Conservation (phyloP, 345 rosid genomes). For the Pistacia vera region DNA sequence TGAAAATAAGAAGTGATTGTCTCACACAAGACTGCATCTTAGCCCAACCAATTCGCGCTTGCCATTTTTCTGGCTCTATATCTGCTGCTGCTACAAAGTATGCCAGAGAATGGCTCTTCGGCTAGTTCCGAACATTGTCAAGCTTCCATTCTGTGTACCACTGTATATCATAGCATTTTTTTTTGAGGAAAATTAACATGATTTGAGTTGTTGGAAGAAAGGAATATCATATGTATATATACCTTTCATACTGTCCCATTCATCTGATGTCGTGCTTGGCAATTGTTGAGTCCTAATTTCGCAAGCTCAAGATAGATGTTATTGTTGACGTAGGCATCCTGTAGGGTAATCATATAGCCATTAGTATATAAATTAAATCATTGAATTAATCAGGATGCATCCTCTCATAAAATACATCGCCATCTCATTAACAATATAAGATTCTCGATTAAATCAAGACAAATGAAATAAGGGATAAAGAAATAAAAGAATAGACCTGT, state of each 20-base stretch:
- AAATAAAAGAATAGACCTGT: constrained; percentile 46
- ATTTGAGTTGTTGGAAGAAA: no score
- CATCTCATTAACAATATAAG: background rate
- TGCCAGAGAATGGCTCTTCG: constrained; percentile 45
- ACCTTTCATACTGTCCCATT: constrained; percentile 76
- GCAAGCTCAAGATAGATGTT: constrained; percentile 74
- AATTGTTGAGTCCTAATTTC: constrained; percentile 85
- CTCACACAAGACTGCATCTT: constrained; percentile 50
- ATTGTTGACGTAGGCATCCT: constrained; percentile 90
- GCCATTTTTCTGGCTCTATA: constrained; percentile 74
- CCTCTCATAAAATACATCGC: background rate
- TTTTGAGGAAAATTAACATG: no score
- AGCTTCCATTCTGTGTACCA: constrained; percentile 64
- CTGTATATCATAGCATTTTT: constrained; percentile 14
- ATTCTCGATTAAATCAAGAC: no score
- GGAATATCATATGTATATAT: background rate
- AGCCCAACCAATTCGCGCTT: constrained; percentile 85
- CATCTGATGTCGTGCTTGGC: constrained; percentile 77
- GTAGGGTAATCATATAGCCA: background rate
- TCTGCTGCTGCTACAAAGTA: constrained; percentile 82
- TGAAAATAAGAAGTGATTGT: constrained; percentile 40
- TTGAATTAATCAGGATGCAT: background rate
- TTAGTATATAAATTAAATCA: background rate
- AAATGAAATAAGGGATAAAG: no score
- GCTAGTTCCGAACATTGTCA: constrained; percentile 46